Evolutionary conservation across 495 filamentous ascomycete species (phyloP).

Genomic region (Podospora fimiseda): DNA sequence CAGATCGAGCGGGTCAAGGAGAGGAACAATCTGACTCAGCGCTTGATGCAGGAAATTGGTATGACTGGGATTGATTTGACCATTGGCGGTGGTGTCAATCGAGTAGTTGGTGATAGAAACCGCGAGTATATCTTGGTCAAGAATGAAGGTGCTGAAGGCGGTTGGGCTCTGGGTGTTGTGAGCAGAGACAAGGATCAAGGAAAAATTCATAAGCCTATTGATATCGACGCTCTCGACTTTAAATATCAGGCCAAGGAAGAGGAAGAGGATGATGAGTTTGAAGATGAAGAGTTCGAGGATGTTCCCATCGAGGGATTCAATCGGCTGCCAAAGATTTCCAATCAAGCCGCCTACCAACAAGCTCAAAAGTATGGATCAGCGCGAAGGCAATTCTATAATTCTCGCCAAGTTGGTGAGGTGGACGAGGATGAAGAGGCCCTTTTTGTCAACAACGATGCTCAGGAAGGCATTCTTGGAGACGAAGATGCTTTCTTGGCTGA

Average conservation of each 20-base stretch:
- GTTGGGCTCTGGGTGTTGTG: constrained; percentile 95
- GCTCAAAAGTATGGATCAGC: constrained; percentile 8
- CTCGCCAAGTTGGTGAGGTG: background rate
- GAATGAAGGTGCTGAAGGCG: constrained; percentile 88
- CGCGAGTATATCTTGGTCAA: constrained; percentile 94
- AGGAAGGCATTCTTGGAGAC: constrained; percentile 23
- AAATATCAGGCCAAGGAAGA: constrained; percentile 50
- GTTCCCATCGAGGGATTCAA: constrained; percentile 93
- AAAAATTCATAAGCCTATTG: constrained; percentile 73
- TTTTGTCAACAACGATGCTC: constrained; percentile 50
- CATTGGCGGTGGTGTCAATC: constrained; percentile 51
- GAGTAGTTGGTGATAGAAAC: constrained; percentile 84
- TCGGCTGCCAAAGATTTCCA: constrained; percentile 59
- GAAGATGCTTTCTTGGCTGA: constrained; percentile 38
- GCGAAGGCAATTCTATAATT: background rate
- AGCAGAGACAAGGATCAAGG: constrained; percentile 70
- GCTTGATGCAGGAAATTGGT: constrained; percentile 89
- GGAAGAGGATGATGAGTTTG: constrained; percentile 62
- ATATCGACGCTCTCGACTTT: constrained; percentile 69
- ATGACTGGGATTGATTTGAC: constrained; percentile 72
- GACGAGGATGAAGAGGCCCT: constrained; percentile 49
- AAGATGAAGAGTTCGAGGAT: constrained; percentile 81
- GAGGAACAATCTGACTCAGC: constrained; percentile 89
- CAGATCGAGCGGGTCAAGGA: constrained; percentile 92
- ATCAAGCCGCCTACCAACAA: constrained; percentile 10